Conservation (phyloP, 2,329 filamentous ascomycete species). For the Colletotrichum higginsianum region DNA sequence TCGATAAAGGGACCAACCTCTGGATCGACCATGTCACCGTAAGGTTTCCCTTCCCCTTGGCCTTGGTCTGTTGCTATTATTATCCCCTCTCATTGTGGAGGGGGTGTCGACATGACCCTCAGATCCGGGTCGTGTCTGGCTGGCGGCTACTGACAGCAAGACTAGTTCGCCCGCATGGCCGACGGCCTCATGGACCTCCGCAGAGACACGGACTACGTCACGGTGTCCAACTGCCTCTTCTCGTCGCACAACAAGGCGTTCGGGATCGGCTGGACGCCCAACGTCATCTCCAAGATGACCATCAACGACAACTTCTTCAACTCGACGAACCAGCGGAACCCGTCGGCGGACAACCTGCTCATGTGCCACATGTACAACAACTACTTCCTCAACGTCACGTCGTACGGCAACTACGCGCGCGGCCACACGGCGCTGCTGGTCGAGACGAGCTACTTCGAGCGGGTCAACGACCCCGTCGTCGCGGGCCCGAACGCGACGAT, state of each 20-base stretch:
- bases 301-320: constrained; percentile 71
- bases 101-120: neutral
- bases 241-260: constrained; percentile 64
- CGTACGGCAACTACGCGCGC: constrained; percentile 68
- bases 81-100: neutral
- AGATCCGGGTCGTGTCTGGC: neutral
- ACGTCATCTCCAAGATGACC: constrained; percentile 69
- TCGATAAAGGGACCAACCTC: constrained; percentile 49
- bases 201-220: constrained; percentile 69
- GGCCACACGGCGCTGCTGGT: constrained; percentile 67
- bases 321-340: constrained; percentile 70
- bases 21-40: constrained; percentile 70
- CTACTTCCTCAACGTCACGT: constrained; percentile 61
- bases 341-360: constrained; percentile 63
- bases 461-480: constrained; percentile 56
- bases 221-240: constrained; percentile 41
- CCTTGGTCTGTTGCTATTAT: neutral
- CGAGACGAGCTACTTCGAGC: constrained; percentile 65
- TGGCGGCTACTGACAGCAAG: constrained; percentile 30
- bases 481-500: constrained; percentile 27
- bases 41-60: neutral
- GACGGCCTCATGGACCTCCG: constrained; percentile 73
- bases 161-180: constrained; percentile 63
- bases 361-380: constrained; percentile 71
- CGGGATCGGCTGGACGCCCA: constrained; percentile 67